Evolutionary conservation across 352 stramenopile species (phyloP).

Genomic region (Pythium biforme): DNA sequence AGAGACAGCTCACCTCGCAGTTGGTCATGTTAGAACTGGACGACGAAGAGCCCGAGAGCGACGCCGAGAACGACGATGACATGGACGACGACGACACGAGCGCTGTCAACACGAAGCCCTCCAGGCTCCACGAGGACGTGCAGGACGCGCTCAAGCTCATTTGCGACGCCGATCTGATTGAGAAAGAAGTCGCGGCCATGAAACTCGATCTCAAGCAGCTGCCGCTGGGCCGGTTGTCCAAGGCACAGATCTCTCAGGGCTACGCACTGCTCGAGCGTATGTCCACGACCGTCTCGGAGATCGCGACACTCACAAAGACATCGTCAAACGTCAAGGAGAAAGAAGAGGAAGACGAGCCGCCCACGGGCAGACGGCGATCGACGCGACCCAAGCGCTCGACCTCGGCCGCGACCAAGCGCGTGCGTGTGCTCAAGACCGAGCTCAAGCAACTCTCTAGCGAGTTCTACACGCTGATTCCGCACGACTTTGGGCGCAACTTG

Average conservation of each 20-base stretch:
- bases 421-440: slow-evolving; percentile 26
- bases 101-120: background rate
- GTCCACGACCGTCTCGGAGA: slow-evolving; percentile 39
- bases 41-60: slow-evolving; percentile 18
- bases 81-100: slow-evolving; percentile 4
- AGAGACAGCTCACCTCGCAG: too few species aligned
- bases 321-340: background rate
- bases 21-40: slow-evolving; percentile 29
- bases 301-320: slow-evolving; percentile 31
- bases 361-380: slow-evolving; percentile 8
- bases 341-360: background rate
- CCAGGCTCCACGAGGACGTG: slow-evolving; percentile 22
- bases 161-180: slow-evolving; percentile 34
- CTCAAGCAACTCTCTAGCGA: slow-evolving; percentile 59
- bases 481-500: slow-evolving; percentile 58
- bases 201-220: slow-evolving; percentile 37
- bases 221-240: slow-evolving; percentile 40
- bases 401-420: slow-evolving; percentile 11
- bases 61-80: slow-evolving; percentile 5
- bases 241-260: slow-evolving; percentile 58
- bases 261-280: slow-evolving; percentile 57
- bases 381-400: slow-evolving; percentile 29
- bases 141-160: slow-evolving; percentile 33
- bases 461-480: slow-evolving; percentile 73
- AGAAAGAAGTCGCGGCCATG: slow-evolving; percentile 34